Conservation (phyloP, 2,329 filamentous ascomycete genomes). For the Chalaropsis ovoidea region DNA sequence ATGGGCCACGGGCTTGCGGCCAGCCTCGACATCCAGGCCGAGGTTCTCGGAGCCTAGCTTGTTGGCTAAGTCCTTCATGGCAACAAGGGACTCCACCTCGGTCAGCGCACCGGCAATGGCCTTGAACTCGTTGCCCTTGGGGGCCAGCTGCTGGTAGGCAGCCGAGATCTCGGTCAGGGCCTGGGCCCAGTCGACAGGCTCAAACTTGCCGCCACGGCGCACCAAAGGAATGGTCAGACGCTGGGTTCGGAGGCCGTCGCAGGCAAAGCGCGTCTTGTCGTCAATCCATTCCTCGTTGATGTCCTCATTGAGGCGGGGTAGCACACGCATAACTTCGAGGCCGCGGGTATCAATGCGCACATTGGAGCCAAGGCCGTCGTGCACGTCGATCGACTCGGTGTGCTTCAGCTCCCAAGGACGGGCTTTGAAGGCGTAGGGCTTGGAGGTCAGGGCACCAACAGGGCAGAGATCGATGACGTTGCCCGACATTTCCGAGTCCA, state of each 20-base stretch:
- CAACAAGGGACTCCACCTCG: conserved; percentile 87
- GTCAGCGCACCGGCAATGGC: conserved; percentile 81
- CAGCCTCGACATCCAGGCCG: conserved; percentile 78
- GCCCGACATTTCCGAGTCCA: conserved; percentile 88
- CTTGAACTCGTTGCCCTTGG: conserved; percentile 92
- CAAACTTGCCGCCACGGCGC: conserved; percentile 79
- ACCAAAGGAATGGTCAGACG: conserved; percentile 86
- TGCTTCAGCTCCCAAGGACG: conserved; percentile 96
- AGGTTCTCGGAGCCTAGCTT: conserved; percentile 93
- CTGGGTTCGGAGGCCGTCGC: conserved; percentile 93
- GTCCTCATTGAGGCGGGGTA: conserved; percentile 91
- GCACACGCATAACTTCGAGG: conserved; percentile 87
- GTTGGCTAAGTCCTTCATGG: conserved; percentile 95
- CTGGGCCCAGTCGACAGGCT: conserved; percentile 91
- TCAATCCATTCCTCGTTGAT: conserved; percentile 99
- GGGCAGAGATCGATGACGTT: conserved; percentile 98
- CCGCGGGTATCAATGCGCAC: conserved; percentile 89
- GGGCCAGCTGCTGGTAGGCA: conserved; percentile 67
- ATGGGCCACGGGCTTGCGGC: conserved; percentile 75
- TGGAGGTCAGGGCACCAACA: conserved; percentile 89
- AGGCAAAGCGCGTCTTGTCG: conserved; percentile 94
- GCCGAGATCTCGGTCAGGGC: conserved; percentile 77
- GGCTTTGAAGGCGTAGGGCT: conserved; percentile 94
- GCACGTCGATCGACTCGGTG: conserved; percentile 88
- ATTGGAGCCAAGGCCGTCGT: conserved; percentile 86